A percentile compares a stretch with the other conserved stretches of the same genome.
phyloP scores from a whole-genome alignment of 148 eudicot genomes.

The Camellia japonica region DNA sequence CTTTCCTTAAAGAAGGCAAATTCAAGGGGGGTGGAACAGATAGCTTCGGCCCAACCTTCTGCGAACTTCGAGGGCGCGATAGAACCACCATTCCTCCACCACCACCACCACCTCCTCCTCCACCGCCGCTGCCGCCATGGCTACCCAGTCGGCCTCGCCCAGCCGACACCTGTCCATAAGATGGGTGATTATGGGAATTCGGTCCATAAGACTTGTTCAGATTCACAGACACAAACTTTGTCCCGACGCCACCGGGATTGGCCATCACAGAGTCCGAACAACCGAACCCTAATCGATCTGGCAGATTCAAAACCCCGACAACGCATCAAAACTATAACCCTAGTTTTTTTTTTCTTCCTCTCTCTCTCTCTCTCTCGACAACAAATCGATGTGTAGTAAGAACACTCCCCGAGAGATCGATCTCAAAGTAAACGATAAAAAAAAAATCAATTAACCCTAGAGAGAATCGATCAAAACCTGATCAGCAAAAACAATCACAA shows the following conservation, averaged over 20 bases:
- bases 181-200: slow-evolving; percentile 34
- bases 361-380: slow-evolving; percentile 2
- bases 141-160: slow-evolving; percentile 38
- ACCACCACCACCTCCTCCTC: slow-evolving; percentile 17
- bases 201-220: slow-evolving; percentile 90
- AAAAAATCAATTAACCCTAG: background rate
- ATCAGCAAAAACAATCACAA: background rate
- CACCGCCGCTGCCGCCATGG: slow-evolving; percentile 13
- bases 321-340: slow-evolving; percentile 51
- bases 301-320: slow-evolving; percentile 38
- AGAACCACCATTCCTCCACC: slow-evolving; percentile 88
- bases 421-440: slow-evolving; percentile 14
- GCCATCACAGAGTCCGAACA: slow-evolving; percentile 62
- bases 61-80: slow-evolving; percentile 62
- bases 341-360: slow-evolving; percentile 4
- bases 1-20: slow-evolving; percentile 90
- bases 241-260: slow-evolving; percentile 60
- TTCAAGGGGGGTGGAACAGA: slow-evolving; percentile 99
- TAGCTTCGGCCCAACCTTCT: slow-evolving; percentile 67
- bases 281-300: slow-evolving; percentile 15
- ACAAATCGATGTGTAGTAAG: background rate
- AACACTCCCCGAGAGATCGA: slow-evolving; percentile 25
- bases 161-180: slow-evolving; percentile 45
- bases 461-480: slow-evolving; percentile 25
- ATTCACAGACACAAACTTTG: slow-evolving; percentile 81